Evolutionary conservation across 495 filamentous ascomycete genomes (phyloP), one percentile per base, ranked within the genome.

Genomic region (Penicillium macrosclerotiorum): DNA sequence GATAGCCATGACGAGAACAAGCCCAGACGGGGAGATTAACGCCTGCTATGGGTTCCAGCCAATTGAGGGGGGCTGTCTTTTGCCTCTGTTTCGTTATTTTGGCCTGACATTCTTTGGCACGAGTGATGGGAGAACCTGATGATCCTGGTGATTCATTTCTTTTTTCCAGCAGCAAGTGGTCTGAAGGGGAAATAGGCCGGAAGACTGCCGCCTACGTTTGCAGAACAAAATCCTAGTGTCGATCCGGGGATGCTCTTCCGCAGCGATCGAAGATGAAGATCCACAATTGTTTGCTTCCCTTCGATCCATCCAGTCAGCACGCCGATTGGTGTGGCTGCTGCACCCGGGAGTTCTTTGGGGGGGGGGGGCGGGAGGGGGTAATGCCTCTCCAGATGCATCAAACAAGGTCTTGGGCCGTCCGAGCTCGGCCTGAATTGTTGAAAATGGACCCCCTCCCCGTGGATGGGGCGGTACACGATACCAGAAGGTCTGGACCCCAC

Each of bases 251-350:
- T 16, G 30, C 9, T 24, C 42, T 45, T 37, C 51, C 48, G 42
- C 49, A 44, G 37, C 30, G 36, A 51, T 54, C 42, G 50, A 48
- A n/a, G 51, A 43, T 52, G 37, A 51, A 54, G 45, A 43, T 33
- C 25, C 3, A 5, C 37, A 38, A 54, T 57, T 65, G 62, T 63
- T 65, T 65, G 62, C 51, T 49, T 37, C 27, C 43, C 47, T 33
- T 18, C 17, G n/a, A 47, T 24, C n/a, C 14, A 17, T 27, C 34
- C 32, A 41, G 53, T 44, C 52, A 17, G 49, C 42, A 47, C 33
- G 32, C 37, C 49, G 49, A 64, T 64, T 64, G 57, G 55, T 51
- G 43, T 60, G 45, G 45, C 40, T 53, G 47, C 48, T 49, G 52
- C 52, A 47, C 19, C 49, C n/a, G n/a, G n/a, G n/a, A 34, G 17